These are phyloP conservation scores for Setaria italica DNA, from an alignment of 202 grass and related monocot genomes.

Conservation along the genomic window DNA sequence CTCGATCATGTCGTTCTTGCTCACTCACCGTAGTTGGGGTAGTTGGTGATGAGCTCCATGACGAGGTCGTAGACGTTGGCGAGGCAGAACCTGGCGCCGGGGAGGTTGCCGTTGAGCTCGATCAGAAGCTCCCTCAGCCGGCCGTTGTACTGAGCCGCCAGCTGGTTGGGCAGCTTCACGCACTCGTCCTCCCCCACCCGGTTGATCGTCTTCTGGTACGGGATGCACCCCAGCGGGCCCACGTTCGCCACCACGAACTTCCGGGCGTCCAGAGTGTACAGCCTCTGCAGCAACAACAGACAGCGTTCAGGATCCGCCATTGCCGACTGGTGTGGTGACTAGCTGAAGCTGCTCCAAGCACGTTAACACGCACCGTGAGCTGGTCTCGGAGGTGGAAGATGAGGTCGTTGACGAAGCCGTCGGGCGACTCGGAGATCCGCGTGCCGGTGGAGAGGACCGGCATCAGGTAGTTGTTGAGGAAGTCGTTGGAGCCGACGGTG, in stretches of 20 bases:
- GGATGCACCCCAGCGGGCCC: conserved; percentile 94
- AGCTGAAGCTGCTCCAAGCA: neutral
- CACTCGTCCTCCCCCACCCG: conserved; percentile 55
- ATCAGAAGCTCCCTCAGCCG: conserved; percentile 60
- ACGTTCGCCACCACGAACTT: conserved; percentile 93
- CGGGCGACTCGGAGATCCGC: conserved; percentile 61
- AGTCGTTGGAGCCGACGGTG: conserved; percentile 89
- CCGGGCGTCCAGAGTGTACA: conserved; percentile 73
- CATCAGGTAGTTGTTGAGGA: conserved; percentile 97
- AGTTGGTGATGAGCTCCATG: conserved; percentile 73
- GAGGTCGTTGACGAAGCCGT: conserved; percentile 68
- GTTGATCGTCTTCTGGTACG: conserved; percentile 94
- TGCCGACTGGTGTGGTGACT: neutral
- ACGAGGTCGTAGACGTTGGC: conserved; percentile 97
- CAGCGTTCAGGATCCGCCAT: neutral
- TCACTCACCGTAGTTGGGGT: conserved; percentile 56
- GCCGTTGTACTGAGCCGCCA: conserved; percentile 75
- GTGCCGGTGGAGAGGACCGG: conserved; percentile 70
- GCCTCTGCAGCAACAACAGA: conserved; percentile 43
- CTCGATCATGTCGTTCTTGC: too few species aligned
- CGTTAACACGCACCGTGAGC: conserved; percentile 53
- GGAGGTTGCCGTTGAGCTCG: conserved; percentile 68
- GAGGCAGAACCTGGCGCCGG: conserved; percentile 77
- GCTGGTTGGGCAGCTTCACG: conserved; percentile 83
- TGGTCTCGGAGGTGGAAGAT: conserved; percentile 73